phyloP scores from a whole-genome alignment of 768 basidiomycete genomes.

The Boletus rex-veris region DNA sequence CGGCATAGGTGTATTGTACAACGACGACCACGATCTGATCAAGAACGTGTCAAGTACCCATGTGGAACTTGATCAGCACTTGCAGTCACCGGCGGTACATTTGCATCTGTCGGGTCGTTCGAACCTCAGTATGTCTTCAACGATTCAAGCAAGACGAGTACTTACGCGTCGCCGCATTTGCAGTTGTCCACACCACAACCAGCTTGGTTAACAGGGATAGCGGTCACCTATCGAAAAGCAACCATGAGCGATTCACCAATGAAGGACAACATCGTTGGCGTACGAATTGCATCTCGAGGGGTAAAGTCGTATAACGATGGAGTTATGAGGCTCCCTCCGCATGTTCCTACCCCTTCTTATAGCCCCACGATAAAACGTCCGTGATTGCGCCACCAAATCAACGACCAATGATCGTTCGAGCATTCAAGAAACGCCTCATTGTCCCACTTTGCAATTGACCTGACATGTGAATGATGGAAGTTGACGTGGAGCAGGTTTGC shows the following conservation, averaged over 20 bases:
- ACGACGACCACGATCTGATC: no score
- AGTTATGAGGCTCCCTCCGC: neutral
- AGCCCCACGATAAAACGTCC: neutral
- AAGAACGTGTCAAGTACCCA: no score
- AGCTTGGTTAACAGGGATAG: constrained; percentile 15
- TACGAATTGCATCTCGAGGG: constrained; percentile 15
- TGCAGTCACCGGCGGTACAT: neutral
- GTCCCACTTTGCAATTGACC: no score
- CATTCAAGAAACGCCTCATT: neutral
- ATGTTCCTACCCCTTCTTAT: constrained; percentile 7
- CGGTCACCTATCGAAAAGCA: constrained; percentile 1
- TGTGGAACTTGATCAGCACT: neutral
- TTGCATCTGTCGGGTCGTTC: constrained; percentile 8
- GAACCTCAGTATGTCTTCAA: neutral
- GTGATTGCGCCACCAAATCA: no score
- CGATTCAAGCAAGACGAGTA: neutral
- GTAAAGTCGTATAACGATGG: neutral
- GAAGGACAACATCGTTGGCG: no score
- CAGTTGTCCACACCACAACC: constrained; percentile 5
- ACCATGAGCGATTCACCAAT: neutral
- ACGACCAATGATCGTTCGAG: neutral
- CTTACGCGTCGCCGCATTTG: constrained; percentile 11
- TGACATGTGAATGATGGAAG: no score
- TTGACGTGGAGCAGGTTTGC: no score
- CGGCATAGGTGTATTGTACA: no score